Evolutionary conservation across 768 basidiomycete species (phyloP), one percentile per base, ranked within the genome.

Genomic region (Fibroporia radiculosa): DNA sequence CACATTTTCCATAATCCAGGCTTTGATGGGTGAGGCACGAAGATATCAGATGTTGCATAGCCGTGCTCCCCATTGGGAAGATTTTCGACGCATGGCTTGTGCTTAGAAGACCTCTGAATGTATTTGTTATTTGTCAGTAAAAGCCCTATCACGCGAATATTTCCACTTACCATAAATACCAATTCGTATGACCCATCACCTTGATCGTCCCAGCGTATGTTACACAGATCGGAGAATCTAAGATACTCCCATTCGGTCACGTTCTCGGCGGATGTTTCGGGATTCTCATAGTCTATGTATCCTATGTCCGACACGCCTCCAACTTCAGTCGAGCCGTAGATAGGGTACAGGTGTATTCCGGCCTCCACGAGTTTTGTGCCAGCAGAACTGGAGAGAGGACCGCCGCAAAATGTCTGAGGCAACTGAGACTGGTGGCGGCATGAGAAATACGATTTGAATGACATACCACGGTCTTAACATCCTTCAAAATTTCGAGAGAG

Each of bases 11-110:
- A 72, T 19, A 63, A 48, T 2, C 55, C 52, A 2, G 53, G 57
- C 18, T 68, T 65, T 0, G 59, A 61, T 4, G 72, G 70, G 50
- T 75, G 71, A 6, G 53, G 63, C 19, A 62, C 40, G 12, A 74
- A 45, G 1, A 74, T 58, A 45, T 72, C 72, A 31, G 56, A 62
- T 0, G 69, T 70, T 18, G 66, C 61, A 47, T 66, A 71, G 1
- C 49, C 58, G 40, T 46, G 18, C 42, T 25, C 6, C 12, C 32
- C 22, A 42, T 51, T 23, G 7, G 45, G 44, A 36, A 48, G 18
- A n/a, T 50, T 51, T 23, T 46, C 38, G 3, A 48, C 28, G 20
- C 26, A 33, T 0, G 42, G 53, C 11, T 34, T 12, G 27, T 48
- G 45, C 2, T 26, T 42, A 6, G 24, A 32, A 19, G 42, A 41